Base-by-base conservation (phyloP, 176 grass and related monocot genomes). In the Bonia amplexicaulis region DNA sequence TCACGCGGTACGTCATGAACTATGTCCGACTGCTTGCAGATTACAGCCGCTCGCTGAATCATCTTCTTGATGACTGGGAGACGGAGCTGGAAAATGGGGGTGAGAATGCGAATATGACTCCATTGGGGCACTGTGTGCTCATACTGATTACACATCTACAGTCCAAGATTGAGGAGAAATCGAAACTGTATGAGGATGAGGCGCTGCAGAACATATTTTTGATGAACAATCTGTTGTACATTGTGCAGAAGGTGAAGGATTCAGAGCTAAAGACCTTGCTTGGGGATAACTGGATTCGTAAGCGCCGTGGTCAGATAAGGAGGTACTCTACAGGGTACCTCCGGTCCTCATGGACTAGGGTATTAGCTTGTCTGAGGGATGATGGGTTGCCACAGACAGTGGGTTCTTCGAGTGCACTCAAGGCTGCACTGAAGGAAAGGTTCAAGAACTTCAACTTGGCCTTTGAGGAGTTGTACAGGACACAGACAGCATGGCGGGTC, bases 161-260 rank as follows among this genome's bases (percentile, higher is more conserved):
- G 72, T 15, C 59, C 68, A 99, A 99, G 78, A 82, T 99, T 65
- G 90, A 94, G 72, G 93, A 94, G 71, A 99, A 96, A 72, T 81
- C 90, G 0, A 96, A 89, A 84, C 79, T 96, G 48, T 96, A 96
- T 58, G 93, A 94, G 35, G 96, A 96, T 53, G 93, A 87, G 42
- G 96, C 86, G 3, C 84, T 99, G 76, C 93, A 94, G 83, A 92
- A 94, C 69, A 92, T 99, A 69, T 99, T 94, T 35, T 84, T 99
- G 79, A 99, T 99, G 96, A 99, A 99, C 87, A 99, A 99, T 71
- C 78, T 94, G 40, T 58, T 87, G 77, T 99, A 99, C 60, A 90
- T 99, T 68, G 91, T 99, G 42, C 91, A 96, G 80, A 94, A 96
- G 79, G 92, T 96, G 57, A 99, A 92, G 46, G 93, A 94, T 85